Base-by-base conservation (phyloP, 2,329 filamentous ascomycete species). In the Colletotrichum sp. region DNA sequence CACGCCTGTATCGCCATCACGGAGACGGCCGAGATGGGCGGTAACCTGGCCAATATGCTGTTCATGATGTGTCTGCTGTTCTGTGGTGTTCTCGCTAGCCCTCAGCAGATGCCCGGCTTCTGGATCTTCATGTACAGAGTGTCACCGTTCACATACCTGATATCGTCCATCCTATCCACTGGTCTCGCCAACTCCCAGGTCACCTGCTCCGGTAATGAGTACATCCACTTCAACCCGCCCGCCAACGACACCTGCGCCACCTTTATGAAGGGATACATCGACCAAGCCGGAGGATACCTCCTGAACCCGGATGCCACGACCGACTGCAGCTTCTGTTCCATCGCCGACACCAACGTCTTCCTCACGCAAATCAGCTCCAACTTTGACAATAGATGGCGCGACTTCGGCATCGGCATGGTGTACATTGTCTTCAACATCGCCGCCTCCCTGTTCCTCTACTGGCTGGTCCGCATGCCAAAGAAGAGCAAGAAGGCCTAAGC, bases 121-220 rank as follows among this genome's bases (percentile, higher is more conserved):
- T 95, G 93, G 93, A 91, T 90, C 71, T 93, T 93, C 85, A 93
- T 94, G 91, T 94, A 94, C 82, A 88, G 91, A 39, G 84, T 92
- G 63, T 93, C 91, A 0, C 93, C 93, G 1, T 91, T 94, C 78
- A 94, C 92, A 0, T 95, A 95, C 81, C 85, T 94, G 18, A 87
- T 94, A 60, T 86, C 88, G 32, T 92, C 91, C 5, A 88, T 95
- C 82, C 85, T 94, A 64, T 80, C 81, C 0, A 77, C 80, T 0
- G 80, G 80, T 0, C 77, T 83, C 0, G 79, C 79, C 4, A 78
- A 80, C 2, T 76, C 78, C 0, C 5, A 78, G 0, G 81, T 83
- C 0, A 55, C 32, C 4, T 83, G 82, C 7, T 77, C 82, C 1
- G 61, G 74, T 0, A 78, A 81, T 2, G 30, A 95, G 80, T 85